Conservation (phyloP, 768 basidiomycete species). For the Amanita pseudoporphyria region DNA sequence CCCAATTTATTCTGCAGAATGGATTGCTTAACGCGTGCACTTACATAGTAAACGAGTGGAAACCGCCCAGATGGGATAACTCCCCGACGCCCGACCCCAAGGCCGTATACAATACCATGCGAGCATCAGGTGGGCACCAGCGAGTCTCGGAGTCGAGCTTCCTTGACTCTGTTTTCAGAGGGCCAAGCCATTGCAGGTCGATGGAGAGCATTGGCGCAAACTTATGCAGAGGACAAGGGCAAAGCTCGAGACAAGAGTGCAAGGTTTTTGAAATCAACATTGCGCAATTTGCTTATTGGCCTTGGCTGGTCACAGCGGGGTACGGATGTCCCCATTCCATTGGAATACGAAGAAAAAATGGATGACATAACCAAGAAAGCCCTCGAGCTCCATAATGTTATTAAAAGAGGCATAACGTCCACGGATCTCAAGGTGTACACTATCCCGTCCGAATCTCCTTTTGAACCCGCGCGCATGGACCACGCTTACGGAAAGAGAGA, state of each 20-base stretch:
- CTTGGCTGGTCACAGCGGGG: background rate
- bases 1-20: slow-evolving; percentile 36
- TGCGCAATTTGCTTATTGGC: background rate
- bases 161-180: slow-evolving; percentile 17
- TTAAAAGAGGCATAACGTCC: slow-evolving; percentile 48
- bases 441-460: slow-evolving; percentile 30
- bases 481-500: slow-evolving; percentile 21
- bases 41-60: slow-evolving; percentile 1
- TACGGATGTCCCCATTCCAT: background rate
- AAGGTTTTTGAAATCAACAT: background rate
- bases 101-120: slow-evolving; percentile 29
- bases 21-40: slow-evolving; percentile 24
- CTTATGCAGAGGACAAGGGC: slow-evolving; percentile 16
- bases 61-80: background rate
- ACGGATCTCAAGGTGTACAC: slow-evolving; percentile 47
- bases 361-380: background rate
- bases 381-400: slow-evolving; percentile 37
- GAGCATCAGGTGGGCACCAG: slow-evolving; percentile 27
- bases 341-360: background rate
- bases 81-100: slow-evolving; percentile 11
- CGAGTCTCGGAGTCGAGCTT: background rate
- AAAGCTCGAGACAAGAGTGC: background rate
- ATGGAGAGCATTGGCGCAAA: slow-evolving; percentile 46
- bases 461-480: slow-evolving; percentile 34
- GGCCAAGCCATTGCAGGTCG: slow-evolving; percentile 42